Evolutionary conservation across 768 basidiomycete species (phyloP).

Genomic region (Fibroporia radiculosa): DNA sequence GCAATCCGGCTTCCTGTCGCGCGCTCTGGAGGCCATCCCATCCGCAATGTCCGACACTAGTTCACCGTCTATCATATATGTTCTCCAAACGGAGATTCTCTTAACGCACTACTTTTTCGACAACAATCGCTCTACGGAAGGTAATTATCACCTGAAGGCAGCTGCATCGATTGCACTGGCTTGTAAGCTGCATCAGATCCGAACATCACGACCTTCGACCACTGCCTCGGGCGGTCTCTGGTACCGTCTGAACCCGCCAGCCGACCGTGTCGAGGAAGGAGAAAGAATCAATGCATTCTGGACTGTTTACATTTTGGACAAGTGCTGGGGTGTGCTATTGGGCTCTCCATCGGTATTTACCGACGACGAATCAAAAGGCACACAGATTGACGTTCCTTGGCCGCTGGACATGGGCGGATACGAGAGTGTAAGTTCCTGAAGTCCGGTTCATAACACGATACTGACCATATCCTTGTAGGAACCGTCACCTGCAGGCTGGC

Average conservation of each 20-base stretch:
- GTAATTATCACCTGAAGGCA: constrained; percentile 41
- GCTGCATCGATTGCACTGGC: constrained; percentile 29
- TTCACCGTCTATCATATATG: constrained; percentile 28
- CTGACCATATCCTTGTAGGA: no score
- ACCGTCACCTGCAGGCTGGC: no score
- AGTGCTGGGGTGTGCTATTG: constrained; percentile 45
- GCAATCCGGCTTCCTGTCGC: constrained; percentile 37
- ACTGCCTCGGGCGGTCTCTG: background rate
- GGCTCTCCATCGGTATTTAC: constrained; percentile 47
- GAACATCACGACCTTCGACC: constrained; percentile 13
- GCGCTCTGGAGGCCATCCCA: constrained; percentile 42
- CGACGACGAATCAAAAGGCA: constrained; percentile 39
- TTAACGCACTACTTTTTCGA: constrained; percentile 60
- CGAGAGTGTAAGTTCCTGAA: constrained; percentile 19
- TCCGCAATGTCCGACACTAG: constrained; percentile 24
- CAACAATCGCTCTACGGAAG: constrained; percentile 50
- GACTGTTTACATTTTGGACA: constrained; percentile 52
- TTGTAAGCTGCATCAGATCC: constrained; percentile 21
- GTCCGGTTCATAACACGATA: no score
- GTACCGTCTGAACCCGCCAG: background rate
- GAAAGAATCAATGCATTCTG: constrained; percentile 64
- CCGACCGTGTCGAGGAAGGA: constrained; percentile 40
- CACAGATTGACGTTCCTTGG: constrained; percentile 33
- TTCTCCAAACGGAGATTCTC: constrained; percentile 39
- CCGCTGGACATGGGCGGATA: constrained; percentile 29